Evolutionary conservation across 2,329 filamentous ascomycete species (phyloP).

Genomic region (Microsporum ferrugineum): DNA sequence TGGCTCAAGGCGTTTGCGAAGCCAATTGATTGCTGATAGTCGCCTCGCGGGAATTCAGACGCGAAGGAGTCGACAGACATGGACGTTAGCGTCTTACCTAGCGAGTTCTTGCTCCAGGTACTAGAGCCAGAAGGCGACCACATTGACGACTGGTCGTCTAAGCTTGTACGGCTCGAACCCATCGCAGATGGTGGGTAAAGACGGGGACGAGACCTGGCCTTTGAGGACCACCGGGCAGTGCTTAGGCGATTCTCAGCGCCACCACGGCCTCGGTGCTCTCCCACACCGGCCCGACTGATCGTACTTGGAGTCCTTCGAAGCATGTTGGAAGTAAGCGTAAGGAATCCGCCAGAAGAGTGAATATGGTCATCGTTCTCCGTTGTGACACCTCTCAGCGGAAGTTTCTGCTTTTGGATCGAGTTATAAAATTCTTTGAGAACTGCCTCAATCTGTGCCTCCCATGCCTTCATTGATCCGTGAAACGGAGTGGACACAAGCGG

Average conservation of each 20-base stretch:
- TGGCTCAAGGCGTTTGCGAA: constrained; percentile 95
- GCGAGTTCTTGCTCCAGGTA: constrained; percentile 87
- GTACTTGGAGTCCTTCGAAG: constrained; percentile 81
- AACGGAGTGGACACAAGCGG: constrained; percentile 69
- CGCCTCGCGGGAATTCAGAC: constrained; percentile 60
- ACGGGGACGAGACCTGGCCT: constrained; percentile 70
- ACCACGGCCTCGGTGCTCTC: constrained; percentile 55
- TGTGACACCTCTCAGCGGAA: constrained; percentile 70
- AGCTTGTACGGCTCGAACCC: constrained; percentile 82
- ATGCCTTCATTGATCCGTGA: constrained; percentile 61
- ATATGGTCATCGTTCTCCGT: constrained; percentile 29
- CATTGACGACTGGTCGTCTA: constrained; percentile 79
- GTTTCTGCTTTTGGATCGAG: constrained; percentile 74
- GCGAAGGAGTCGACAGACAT: constrained; percentile 87
- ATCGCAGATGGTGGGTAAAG: constrained; percentile 67
- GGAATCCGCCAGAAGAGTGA: constrained; percentile 48
- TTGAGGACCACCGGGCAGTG: constrained; percentile 67
- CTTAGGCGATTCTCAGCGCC: constrained; percentile 52
- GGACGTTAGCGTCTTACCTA: constrained; percentile 80
- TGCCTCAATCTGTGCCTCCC: constrained; percentile 82
- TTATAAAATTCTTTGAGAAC: constrained; percentile 85
- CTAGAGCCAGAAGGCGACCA: constrained; percentile 91
- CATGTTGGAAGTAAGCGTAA: constrained; percentile 55
- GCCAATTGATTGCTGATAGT: constrained; percentile 92
- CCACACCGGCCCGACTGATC: constrained; percentile 84